These are phyloP conservation scores for Dysphania ambrosioides DNA, from an alignment of 148 eudicot genomes.

Conservation along the genomic window DNA sequence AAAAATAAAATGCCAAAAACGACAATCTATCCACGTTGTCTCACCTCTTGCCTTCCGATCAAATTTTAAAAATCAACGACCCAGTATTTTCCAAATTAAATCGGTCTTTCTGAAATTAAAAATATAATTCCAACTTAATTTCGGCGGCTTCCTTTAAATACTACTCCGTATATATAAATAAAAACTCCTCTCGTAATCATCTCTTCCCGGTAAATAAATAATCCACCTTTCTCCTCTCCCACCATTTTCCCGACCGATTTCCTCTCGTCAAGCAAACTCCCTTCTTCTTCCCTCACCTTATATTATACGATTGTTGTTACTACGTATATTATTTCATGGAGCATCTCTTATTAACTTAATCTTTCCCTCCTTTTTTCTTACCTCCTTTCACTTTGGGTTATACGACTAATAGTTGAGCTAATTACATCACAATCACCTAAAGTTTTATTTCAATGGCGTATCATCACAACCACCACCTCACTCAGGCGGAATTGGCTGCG, in stretches of 20 bases:
- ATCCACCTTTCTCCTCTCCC: conserved; percentile 3
- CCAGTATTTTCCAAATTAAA: conserved; percentile 5
- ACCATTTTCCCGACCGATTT: conserved; percentile 20
- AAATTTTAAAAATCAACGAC: conserved; percentile 31
- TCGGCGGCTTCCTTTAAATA: conserved; percentile 29
- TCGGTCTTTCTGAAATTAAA: conserved; percentile 24
- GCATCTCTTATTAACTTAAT: background rate
- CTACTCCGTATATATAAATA: background rate
- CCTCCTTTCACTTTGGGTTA: background rate
- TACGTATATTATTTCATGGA: background rate
- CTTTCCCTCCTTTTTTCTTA: background rate
- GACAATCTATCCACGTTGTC: conserved; percentile 41
- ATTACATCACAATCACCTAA: no score
- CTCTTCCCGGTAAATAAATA: background rate
- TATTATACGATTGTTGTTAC: background rate
- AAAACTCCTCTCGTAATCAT: background rate
- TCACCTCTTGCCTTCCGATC: conserved; percentile 29
- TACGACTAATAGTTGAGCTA: no score
- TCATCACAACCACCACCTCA: conserved; percentile 25
- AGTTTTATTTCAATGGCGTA: conserved; percentile 20
- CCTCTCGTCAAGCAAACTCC: background rate
- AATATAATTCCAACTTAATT: conserved; percentile 8
- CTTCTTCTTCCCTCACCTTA: background rate
- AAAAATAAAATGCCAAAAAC: conserved; percentile 29
- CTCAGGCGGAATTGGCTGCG: conserved; percentile 20